Evolutionary conservation across 2,329 filamentous ascomycete species (phyloP), one percentile per base, ranked within the genome.

Genomic region (Alternaria longipes): DNA sequence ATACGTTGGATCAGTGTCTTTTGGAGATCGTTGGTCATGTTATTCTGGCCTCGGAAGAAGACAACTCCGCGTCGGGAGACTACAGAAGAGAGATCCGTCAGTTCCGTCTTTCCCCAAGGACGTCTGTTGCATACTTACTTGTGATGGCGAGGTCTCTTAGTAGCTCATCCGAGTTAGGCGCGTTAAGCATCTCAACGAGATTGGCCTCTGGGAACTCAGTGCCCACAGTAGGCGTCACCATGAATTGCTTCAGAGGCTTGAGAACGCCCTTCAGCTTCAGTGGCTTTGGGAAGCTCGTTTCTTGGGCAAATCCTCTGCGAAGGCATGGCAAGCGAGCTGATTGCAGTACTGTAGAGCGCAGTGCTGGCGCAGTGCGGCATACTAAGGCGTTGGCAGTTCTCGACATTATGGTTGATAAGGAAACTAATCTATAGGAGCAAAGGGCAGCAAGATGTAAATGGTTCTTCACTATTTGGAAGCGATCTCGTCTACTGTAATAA

Each of bases 131-230:
- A 8, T 6, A 20, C 55, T 53, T 58, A 58, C 56, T 40, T 5
- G 47, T 58, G 3, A 58, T 54, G 18, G 56, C 56, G 7, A 54
- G 49, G 26, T 58, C 56, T 58, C 49, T 58, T 6, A 58, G 24
- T 12, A 58, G 24, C 30, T 58, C 56, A 54, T 58, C 49, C 11
- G 49, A 53, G 18, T 54, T 58, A 22, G 56, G 49, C 20, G 56
- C 56, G 14, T 58, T 54, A 8, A 54, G 40, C 56, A 58, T 54
- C 11, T 54, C 20, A 46, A 58, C 56, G 12, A 58, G 49, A 26
- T 58, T 58, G 12, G 49, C 56, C 24, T 58, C 56, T 30, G 56
- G 56, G 9, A 58, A 58, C 38, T 58, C 49, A 6, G 56, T 58
- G n/a, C 56, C 49, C 47, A 58, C 56, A 46, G 56, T 58, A 24